These are phyloP conservation scores for Zygosaccharomyces bisporus DNA, from an alignment of 805 yeast genomes.

Conservation along the genomic window DNA sequence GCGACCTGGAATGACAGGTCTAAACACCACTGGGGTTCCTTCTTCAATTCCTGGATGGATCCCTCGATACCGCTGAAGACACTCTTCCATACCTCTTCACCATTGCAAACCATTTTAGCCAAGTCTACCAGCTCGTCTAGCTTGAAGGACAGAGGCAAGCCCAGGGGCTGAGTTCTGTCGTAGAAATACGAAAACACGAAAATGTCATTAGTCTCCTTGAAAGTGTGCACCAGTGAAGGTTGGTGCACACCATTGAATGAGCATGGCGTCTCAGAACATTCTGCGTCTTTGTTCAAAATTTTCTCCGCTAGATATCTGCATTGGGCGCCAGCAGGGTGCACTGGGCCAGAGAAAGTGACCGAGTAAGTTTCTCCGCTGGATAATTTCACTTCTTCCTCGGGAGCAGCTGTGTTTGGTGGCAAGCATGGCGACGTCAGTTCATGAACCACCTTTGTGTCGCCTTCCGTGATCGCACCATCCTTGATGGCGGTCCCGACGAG, in stretches of 20 bases:
- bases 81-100: constrained; percentile 68
- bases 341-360: constrained; percentile 65
- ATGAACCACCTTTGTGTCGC: constrained; percentile 40
- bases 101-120: constrained; percentile 81
- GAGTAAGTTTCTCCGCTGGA: constrained; percentile 45
- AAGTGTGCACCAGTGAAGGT: constrained; percentile 80
- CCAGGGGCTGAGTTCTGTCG: constrained; percentile 90
- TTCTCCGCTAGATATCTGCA: constrained; percentile 83
- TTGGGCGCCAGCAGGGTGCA: constrained; percentile 65
- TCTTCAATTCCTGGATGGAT: constrained; percentile 59
- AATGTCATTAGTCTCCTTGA: constrained; percentile 69
- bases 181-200: constrained; percentile 91
- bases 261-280: constrained; percentile 76
- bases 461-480: constrained; percentile 39
- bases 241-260: constrained; percentile 97
- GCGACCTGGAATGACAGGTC: constrained; percentile 90
- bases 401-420: constrained; percentile 68
- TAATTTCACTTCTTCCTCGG: constrained; percentile 57
- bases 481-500: constrained; percentile 53
- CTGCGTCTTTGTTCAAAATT: constrained; percentile 76
- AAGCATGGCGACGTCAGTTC: constrained; percentile 77
- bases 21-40: constrained; percentile 91
- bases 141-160: constrained; percentile 89
- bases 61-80: constrained; percentile 63
- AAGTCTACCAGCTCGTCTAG: constrained; percentile 78